These are phyloP conservation scores for Geotrichum reessii DNA, from an alignment of 1,139 yeast species.

Conservation along the genomic window DNA sequence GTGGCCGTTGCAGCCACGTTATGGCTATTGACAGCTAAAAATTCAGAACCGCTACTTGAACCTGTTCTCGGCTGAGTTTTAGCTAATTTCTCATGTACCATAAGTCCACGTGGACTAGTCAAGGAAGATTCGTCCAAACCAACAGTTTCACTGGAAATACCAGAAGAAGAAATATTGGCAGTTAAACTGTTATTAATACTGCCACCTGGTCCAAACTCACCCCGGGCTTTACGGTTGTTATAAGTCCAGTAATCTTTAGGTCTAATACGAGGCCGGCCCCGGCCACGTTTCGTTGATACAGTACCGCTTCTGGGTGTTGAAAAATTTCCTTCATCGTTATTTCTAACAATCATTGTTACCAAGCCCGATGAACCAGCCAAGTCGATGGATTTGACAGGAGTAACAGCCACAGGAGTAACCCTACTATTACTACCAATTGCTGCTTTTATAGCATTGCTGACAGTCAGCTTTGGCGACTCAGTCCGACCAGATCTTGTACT, in stretches of 20 bases:
- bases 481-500: not conserved
- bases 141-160: not conserved
- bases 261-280: slow-evolving; percentile 13
- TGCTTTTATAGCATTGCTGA: slow-evolving; percentile 11
- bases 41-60: not conserved
- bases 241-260: slow-evolving; percentile 13
- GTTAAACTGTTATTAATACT: not conserved
- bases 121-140: not conserved
- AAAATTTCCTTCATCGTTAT: not conserved
- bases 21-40: not conserved
- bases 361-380: slow-evolving; percentile 1
- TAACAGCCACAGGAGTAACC: not conserved
- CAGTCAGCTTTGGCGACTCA: slow-evolving; percentile 10
- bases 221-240: slow-evolving; percentile 8
- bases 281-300: slow-evolving; percentile 1
- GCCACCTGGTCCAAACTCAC: slow-evolving; percentile 10
- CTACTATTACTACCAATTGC: slow-evolving; percentile 5
- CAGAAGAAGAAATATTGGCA: not conserved
- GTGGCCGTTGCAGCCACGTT: not conserved
- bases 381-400: not conserved
- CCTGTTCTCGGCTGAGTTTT: not conserved
- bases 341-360: not conserved
- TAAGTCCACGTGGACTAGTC: not conserved
- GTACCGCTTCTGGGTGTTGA: not conserved
- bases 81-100: not conserved